phyloP scores from a whole-genome alignment of 2,329 filamentous ascomycete species.

The Penicillium sp. region DNA sequence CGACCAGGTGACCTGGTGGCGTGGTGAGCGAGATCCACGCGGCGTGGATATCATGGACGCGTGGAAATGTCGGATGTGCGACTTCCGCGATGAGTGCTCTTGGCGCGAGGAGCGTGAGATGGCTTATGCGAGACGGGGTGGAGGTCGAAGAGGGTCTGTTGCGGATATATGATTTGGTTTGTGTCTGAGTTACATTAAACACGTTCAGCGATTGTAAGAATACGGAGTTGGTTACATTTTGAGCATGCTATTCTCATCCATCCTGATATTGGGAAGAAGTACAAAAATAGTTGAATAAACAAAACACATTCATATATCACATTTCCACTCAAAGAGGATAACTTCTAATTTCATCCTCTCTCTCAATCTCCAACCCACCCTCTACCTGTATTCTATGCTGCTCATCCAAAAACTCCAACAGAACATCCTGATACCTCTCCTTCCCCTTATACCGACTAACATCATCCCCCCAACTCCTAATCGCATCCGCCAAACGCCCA shows the following conservation, averaged over 20 bases:
- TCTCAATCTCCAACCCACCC: constrained; percentile 61
- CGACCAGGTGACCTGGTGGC: constrained; percentile 83
- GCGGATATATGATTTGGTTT: constrained; percentile 9
- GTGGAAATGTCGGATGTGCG: constrained; percentile 82
- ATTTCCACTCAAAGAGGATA: constrained; percentile 56
- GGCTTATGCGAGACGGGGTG: constrained; percentile 46
- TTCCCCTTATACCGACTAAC: constrained; percentile 75
- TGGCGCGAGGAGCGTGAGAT: constrained; percentile 73
- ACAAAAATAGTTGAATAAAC: background rate
- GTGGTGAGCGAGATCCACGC: constrained; percentile 65
- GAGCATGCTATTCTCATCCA: background rate
- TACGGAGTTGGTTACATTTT: background rate
- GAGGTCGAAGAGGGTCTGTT: constrained; percentile 19
- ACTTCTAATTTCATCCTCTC: constrained; percentile 57
- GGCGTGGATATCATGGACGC: constrained; percentile 82
- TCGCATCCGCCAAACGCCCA: constrained; percentile 70
- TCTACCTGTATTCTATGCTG: constrained; percentile 72
- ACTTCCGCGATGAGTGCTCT: constrained; percentile 73
- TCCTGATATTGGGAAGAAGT: background rate
- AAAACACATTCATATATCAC: background rate
- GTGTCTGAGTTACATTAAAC: background rate
- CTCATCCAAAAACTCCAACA: constrained; percentile 72
- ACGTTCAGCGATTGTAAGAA: background rate
- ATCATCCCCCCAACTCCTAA: constrained; percentile 78
- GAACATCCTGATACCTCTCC: constrained; percentile 68